Percentiles rank a stretch among this genome's conserved stretches.
Conservation (phyloP, 805 yeast species). For the Myxozyma mucilagina region DNA sequence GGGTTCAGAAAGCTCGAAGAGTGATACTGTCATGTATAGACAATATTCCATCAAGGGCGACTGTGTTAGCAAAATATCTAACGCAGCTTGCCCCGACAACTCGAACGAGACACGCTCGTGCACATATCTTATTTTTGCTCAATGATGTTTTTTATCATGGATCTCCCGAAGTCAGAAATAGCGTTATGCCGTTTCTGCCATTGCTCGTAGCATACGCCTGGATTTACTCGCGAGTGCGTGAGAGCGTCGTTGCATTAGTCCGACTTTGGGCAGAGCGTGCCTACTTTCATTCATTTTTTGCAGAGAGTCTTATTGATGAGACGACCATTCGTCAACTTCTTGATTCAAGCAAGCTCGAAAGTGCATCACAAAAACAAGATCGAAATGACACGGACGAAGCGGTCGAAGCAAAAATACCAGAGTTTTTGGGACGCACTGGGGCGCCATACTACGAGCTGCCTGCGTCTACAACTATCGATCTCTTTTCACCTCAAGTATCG, state of each 20-base stretch:
- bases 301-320: slow-evolving; percentile 3
- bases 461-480: slow-evolving; percentile 26
- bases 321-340: neutral
- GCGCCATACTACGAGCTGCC: slow-evolving; percentile 29
- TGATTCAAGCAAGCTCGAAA: neutral
- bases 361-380: neutral
- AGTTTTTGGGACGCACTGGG: slow-evolving; percentile 15
- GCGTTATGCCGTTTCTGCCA: slow-evolving; percentile 15
- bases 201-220: slow-evolving; percentile 18
- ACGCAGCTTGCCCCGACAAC: slow-evolving; percentile 3
- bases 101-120: slow-evolving; percentile 10
- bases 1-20: neutral
- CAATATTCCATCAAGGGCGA: neutral
- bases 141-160: slow-evolving; percentile 26
- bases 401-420: slow-evolving; percentile 7
- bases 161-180: neutral
- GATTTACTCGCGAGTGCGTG: neutral
- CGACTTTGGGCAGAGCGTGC: slow-evolving; percentile 21
- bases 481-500: slow-evolving; percentile 7
- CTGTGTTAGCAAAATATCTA: slow-evolving; percentile 23
- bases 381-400: neutral
- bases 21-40: slow-evolving; percentile 6
- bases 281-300: slow-evolving; percentile 4
- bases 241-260: slow-evolving; percentile 14
- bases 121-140: slow-evolving; percentile 26